Conservation (phyloP, 2,329 filamentous ascomycete species). For the Phaeosphaeriaceae sp. region DNA sequence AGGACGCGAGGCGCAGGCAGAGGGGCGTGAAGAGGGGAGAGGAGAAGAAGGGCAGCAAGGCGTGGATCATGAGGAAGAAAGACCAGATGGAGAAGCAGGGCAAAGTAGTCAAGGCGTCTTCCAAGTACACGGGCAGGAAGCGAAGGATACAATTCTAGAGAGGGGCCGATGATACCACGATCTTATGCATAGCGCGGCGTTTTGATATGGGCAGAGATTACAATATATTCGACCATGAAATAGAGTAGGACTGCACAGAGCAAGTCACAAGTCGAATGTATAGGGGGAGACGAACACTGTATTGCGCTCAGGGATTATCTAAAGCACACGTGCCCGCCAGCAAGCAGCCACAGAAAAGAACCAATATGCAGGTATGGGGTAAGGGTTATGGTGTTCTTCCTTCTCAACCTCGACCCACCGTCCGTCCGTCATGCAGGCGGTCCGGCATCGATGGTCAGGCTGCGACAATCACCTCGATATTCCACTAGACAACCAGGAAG, state of each 20-base stretch:
- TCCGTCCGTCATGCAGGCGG: neutral
- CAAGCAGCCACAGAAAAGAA: constrained; percentile 33
- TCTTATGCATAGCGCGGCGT: constrained; percentile 47
- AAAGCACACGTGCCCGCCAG: constrained; percentile 38
- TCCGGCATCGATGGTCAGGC: constrained; percentile 3
- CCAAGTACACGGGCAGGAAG: constrained; percentile 93
- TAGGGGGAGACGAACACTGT: constrained; percentile 30
- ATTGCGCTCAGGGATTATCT: constrained; percentile 43
- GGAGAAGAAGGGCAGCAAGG: constrained; percentile 81
- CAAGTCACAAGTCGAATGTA: neutral
- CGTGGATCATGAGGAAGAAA: constrained; percentile 86
- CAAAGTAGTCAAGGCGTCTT: constrained; percentile 89
- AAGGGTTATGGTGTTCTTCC: constrained; percentile 25
- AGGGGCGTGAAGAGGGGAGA: constrained; percentile 62
- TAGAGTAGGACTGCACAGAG: neutral
- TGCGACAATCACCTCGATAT: constrained; percentile 30
- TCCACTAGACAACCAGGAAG: constrained; percentile 37
- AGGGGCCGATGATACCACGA: constrained; percentile 28
- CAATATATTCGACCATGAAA: neutral
- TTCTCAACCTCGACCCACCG: constrained; percentile 13
- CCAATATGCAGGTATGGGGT: constrained; percentile 35
- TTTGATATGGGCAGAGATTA: constrained; percentile 18
- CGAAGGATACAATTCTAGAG: constrained; percentile 76
- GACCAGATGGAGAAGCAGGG: constrained; percentile 94
- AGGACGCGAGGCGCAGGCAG: constrained; percentile 60